These are phyloP conservation scores for Chlamydomonas sp. DNA, from an alignment of 139 green algal genomes.

Conservation along the genomic window DNA sequence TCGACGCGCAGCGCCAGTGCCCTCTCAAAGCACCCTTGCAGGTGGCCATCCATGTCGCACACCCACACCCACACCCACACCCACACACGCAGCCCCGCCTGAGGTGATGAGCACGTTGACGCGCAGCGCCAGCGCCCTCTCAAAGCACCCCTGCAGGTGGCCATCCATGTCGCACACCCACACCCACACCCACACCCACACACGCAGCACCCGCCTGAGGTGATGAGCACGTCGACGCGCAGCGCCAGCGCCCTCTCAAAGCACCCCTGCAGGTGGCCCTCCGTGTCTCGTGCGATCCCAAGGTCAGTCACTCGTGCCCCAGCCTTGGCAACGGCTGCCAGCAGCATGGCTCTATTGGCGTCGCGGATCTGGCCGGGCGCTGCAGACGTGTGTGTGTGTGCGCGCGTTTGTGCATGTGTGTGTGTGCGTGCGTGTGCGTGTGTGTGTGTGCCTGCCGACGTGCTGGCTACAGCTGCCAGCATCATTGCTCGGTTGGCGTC, in stretches of 20 bases:
- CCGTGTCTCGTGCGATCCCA: constrained; percentile 65
- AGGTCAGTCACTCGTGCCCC: constrained; percentile 37
- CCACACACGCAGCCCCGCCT: no score
- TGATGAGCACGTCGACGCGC: constrained; percentile 75
- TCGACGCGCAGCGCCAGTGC: no score
- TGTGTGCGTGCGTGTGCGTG: no score
- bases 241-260: constrained; percentile 54
- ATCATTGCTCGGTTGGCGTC: constrained; percentile 89
- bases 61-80: no score
- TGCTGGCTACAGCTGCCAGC: no score
- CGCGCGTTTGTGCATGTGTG: no score
- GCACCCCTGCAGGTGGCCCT: constrained; percentile 46
- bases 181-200: no score
- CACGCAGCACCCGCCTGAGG: constrained; percentile 61
- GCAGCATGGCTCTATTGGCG: constrained; percentile 82
- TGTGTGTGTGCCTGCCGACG: no score
- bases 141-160: constrained; percentile 52
- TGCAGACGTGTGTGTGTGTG: no score
- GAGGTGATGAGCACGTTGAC: constrained; percentile 80
- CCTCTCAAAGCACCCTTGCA: no score
- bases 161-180: no score
- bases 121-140: constrained; percentile 44
- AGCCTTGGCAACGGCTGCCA: constrained; percentile 53
- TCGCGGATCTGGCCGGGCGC: constrained; percentile 87
- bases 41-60: no score